Evolutionary conservation across 768 basidiomycete species (phyloP), one percentile per base, ranked within the genome.

Genomic region (Leucosporidium yakuticum): DNA sequence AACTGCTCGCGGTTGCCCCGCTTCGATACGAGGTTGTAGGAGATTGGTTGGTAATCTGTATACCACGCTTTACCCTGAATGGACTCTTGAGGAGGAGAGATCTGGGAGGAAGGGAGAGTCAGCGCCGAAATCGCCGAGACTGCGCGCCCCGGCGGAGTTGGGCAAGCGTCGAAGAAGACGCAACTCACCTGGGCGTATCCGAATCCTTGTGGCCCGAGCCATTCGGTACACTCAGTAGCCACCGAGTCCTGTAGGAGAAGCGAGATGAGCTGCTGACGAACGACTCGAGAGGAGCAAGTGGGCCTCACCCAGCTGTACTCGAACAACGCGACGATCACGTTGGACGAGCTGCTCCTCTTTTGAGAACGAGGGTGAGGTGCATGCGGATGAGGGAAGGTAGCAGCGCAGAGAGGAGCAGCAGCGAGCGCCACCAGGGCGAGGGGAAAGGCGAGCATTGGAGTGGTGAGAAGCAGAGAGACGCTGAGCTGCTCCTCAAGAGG

Each of bases 1-100:
- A 67, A 51, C 65, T 50, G 32, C 15, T 48, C 34, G 21, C 49
- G 49, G 21, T 2, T 36, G 23, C 65, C 65, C 4, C 65, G 65
- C 53, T 67, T 67, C 32, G 56, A 60, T 17, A 1, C 27, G 9
- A 67, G 4, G 0, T 44, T 62, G 65, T 67, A 61, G 27, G 44
- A 29, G 8, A 67, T 60, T 6, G 65, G 65, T 60, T 53, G 29
- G 48, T 34, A 59, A 7, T 49, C 44, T 4, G 27, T 49, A 11
- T 19, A 60, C 59, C 47, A 60, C 2, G n/a, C n/a, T 8, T 23
- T n/a, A 17, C 47, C 59, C 12, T 1, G 4, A 27, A 60, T 23
- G 59, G 12, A 29, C 47, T 49, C 44, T 6, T 58, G 32, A 14
- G 57, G 57, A 4, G 57, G 57, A 14, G 57, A 58, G 4, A 39